Evolutionary conservation across 495 filamentous ascomycete species (phyloP), one percentile per base, ranked within the genome.

Genomic region (Beverwykella pulmonaria): DNA sequence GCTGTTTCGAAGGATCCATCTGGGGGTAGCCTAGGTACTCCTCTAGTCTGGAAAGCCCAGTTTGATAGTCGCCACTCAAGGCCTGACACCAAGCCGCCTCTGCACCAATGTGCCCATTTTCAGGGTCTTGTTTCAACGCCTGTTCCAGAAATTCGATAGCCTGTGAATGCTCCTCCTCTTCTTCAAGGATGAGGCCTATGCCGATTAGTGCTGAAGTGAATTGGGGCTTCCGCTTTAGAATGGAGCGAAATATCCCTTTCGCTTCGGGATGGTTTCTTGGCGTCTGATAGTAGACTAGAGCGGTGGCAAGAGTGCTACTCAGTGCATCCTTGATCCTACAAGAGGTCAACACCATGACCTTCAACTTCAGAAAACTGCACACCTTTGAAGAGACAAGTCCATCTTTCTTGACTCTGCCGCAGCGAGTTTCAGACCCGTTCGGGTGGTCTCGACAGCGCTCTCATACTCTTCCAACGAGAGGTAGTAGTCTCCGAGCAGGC

Each of bases 71-170:
- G 6, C 92, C 92, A 66, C 83, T 88, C n/a, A 96, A 80, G 5
- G 92, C 90, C 73, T 88, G 88, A 69, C 92, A 90, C 94, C 94
- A 98, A 1, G 90, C 92, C 14, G 88, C 84, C 75, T 98, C 94
- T 2, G 89, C 86, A 64, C 82, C 84, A 29, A 98, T 88, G 41
- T 86, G 88, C 39, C 91, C 77, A 72, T 96, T 94, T 7, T 77
- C 75, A 20, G 84, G 79, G 72, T 94, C 90, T 23, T 88, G 82
- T 63, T 84, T 74, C 26, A 93, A 73, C 0, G 95, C 94, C 65
- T 88, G 83, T 32, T 81, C 79, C 10, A 98, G 76, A 72, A 94
- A 96, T 52, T 86, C 82, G 56, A 92, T 85, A 0, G 95, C 95
- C 70, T 87, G 82, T 27, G 79, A 75, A 74, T 91, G 96, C 47